Evolutionary conservation across 2,329 filamentous ascomycete species (phyloP).

Genomic region (Emmonsiellopsis sp.): DNA sequence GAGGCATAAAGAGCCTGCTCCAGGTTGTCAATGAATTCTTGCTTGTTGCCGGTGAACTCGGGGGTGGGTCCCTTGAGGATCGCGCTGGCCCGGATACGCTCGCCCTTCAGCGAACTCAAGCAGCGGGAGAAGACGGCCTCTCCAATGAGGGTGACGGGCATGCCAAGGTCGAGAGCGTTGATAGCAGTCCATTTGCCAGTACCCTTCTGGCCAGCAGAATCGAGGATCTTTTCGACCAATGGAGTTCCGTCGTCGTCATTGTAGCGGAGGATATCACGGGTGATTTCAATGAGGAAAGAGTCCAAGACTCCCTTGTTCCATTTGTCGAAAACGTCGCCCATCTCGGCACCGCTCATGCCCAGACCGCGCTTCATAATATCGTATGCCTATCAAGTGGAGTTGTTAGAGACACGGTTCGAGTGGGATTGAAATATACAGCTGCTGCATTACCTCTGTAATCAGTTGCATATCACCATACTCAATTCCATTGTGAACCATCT

Average conservation of each 20-base stretch:
- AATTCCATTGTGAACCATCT: conserved; percentile 99
- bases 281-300: conserved; percentile 99
- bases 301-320: conserved; percentile 99
- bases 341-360: conserved; percentile 82
- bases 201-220: conserved; percentile 98
- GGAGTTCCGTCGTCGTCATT: conserved; percentile 88
- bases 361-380: conserved; percentile 99
- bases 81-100: conserved; percentile 73
- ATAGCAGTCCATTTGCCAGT: conserved; percentile 99
- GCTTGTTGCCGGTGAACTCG: conserved; percentile 81
- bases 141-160: conserved; percentile 96
- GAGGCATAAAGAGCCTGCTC: conserved; percentile 98
- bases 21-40: conserved; percentile 90
- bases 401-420: neutral
- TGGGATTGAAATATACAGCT: neutral
- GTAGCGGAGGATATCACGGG: conserved; percentile 95
- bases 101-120: conserved; percentile 85
- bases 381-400: conserved; percentile 60
- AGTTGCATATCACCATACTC: conserved; percentile 99
- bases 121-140: conserved; percentile 95
- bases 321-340: conserved; percentile 84
- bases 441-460: conserved; percentile 76
- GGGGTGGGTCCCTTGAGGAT: conserved; percentile 70
- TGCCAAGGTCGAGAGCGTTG: conserved; percentile 95
- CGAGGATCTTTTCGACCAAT: conserved; percentile 97